Evolutionary conservation across 768 basidiomycete species (phyloP).

Genomic region (Naganishia friedmannii): DNA sequence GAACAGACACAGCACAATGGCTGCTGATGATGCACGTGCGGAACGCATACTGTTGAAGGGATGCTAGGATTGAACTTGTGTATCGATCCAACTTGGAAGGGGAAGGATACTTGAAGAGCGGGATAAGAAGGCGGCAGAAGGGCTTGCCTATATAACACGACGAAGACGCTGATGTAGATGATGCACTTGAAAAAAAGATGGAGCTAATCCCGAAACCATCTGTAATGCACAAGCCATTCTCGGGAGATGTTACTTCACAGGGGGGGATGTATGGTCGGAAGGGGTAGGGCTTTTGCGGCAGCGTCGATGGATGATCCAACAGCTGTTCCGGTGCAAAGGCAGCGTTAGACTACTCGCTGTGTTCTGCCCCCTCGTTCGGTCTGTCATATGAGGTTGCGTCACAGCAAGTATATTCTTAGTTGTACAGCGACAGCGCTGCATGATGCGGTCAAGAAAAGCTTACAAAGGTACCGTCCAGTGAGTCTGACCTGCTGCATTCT

Average conservation of each 20-base stretch:
- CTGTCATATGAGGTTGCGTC: slow-evolving; percentile 14
- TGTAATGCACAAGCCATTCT: slow-evolving; percentile 18
- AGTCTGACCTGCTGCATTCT: not conserved
- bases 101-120: not conserved
- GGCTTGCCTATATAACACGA: slow-evolving; percentile 4
- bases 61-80: not conserved
- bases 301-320: not conserved
- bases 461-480: slow-evolving; percentile 9
- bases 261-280: not conserved
- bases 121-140: not conserved
- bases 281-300: not conserved
- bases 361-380: not conserved
- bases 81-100: not conserved
- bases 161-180: slow-evolving; percentile 1
- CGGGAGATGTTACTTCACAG: slow-evolving; percentile 6
- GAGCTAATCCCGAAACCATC: not conserved
- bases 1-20: slow-evolving; percentile 48
- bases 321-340: not conserved
- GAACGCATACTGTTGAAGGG: slow-evolving; percentile 19
- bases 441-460: not conserved
- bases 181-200: not conserved
- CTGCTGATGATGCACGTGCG: slow-evolving; percentile 40
- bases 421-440: not conserved
- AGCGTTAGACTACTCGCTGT: no score
- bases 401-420: not conserved